Conservation (phyloP, 495 filamentous ascomycete genomes). For the Aspergillus asperescens region DNA sequence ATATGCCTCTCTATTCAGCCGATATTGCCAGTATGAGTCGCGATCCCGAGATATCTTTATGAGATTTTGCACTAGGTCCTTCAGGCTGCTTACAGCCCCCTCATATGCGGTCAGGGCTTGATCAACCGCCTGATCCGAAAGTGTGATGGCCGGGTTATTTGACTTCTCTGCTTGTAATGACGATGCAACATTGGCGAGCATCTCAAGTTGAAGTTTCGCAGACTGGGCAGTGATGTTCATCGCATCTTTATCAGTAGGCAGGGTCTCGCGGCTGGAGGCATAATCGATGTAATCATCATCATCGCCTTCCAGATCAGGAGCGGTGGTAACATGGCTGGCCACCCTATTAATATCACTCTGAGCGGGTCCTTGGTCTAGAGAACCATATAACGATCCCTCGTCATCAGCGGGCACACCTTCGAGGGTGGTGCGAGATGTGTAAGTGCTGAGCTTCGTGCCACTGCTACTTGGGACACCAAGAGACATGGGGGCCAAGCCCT, state of each 20-base stretch:
- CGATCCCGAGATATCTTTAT: conserved; percentile 87
- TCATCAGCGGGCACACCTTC: conserved; percentile 47
- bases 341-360: conserved; percentile 44
- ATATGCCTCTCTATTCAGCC: conserved; percentile 81
- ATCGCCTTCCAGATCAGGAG: conserved; percentile 55
- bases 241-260: conserved; percentile 74
- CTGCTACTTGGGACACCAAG: conserved; percentile 32
- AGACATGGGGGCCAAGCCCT: conserved; percentile 34
- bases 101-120: conserved; percentile 87
- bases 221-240: conserved; percentile 95
- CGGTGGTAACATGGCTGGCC: conserved; percentile 42
- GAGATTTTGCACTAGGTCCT: conserved; percentile 78
- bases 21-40: conserved; percentile 94
- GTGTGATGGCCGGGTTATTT: conserved; percentile 60
- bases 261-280: conserved; percentile 70
- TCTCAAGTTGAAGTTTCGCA: conserved; percentile 84
- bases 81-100: conserved; percentile 79
- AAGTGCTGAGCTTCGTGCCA: conserved; percentile 37
- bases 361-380: conserved; percentile 53
- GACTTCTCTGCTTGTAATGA: conserved; percentile 70
- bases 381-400: conserved; percentile 51
- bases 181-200: conserved; percentile 74
- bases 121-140: conserved; percentile 68
- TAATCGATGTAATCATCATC: conserved; percentile 81
- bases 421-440: conserved; percentile 48